Conservation (phyloP, 495 filamentous ascomycete species). For the Tuber borchii region DNA sequence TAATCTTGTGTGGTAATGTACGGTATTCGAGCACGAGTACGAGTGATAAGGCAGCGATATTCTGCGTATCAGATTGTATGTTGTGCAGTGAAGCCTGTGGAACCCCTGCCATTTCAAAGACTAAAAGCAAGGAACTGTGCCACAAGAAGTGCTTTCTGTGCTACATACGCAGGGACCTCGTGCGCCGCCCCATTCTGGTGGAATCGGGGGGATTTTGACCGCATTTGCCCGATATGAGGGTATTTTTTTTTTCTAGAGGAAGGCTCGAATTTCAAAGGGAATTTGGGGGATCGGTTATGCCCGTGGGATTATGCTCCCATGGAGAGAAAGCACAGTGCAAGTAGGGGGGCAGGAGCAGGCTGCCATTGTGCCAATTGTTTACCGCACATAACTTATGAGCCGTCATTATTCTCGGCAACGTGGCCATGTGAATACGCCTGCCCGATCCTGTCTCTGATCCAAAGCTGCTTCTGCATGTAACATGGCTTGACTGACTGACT, state of each 20-base stretch:
- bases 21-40: not conserved
- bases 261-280: not conserved
- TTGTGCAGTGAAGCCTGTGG: not conserved
- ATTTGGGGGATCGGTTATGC: not conserved
- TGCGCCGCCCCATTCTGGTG: not conserved
- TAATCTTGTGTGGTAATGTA: not conserved
- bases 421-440: not conserved
- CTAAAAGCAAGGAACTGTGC: not conserved
- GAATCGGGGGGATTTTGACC: not conserved
- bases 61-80: not conserved
- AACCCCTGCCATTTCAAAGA: not conserved
- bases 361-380: not conserved
- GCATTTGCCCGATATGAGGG: slow-evolving; percentile 1
- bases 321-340: not conserved
- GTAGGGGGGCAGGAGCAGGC: not conserved
- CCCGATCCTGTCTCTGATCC: not conserved
- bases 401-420: not conserved
- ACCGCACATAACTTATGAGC: not conserved
- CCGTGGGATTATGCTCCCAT: not conserved
- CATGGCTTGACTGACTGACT: not conserved
- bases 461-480: not conserved
- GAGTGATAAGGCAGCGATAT: not conserved
- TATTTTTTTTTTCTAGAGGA: not conserved
- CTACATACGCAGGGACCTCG: not conserved
- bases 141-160: not conserved